These are phyloP conservation scores for Penicillium cataractarum DNA, from an alignment of 495 filamentous ascomycete species.

Conservation along the genomic window DNA sequence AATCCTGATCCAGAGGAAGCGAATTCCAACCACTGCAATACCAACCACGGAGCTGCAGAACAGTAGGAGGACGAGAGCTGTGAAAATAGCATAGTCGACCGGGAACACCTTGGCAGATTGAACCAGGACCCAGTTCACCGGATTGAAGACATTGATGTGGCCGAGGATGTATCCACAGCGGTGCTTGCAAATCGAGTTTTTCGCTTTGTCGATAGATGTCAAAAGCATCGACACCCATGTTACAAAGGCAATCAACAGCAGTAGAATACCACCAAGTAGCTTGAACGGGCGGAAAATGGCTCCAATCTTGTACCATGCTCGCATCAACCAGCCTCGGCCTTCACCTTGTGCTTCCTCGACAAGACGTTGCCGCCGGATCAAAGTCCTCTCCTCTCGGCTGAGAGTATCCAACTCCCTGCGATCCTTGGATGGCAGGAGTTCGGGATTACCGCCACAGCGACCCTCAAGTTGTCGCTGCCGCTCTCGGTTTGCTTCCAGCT, in stretches of 20 bases:
- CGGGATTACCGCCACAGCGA: slow-evolving; percentile 75
- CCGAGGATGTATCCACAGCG: slow-evolving; percentile 94
- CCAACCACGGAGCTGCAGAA: slow-evolving; percentile 87
- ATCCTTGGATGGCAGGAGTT: slow-evolving; percentile 79
- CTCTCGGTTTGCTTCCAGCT: slow-evolving; percentile 84
- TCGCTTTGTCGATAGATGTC: slow-evolving; percentile 93
- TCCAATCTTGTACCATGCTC: slow-evolving; percentile 73
- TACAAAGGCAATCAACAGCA: slow-evolving; percentile 70
- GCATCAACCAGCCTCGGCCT: slow-evolving; percentile 68
- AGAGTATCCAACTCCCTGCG: slow-evolving; percentile 85
- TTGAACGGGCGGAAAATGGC: slow-evolving; percentile 82
- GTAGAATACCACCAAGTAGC: slow-evolving; percentile 78
- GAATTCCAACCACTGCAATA: slow-evolving; percentile 83
- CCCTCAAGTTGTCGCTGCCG: slow-evolving; percentile 88
- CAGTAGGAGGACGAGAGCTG: slow-evolving; percentile 77
- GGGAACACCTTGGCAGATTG: slow-evolving; percentile 83
- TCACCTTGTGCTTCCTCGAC: slow-evolving; percentile 80
- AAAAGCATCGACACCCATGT: slow-evolving; percentile 93
- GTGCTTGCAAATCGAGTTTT: slow-evolving; percentile 88
- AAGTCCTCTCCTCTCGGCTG: slow-evolving; percentile 85
- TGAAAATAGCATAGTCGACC: slow-evolving; percentile 88
- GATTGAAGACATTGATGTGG: slow-evolving; percentile 90
- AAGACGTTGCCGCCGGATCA: slow-evolving; percentile 85
- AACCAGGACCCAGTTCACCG: slow-evolving; percentile 88
- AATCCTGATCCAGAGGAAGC: slow-evolving; percentile 91